Evolutionary conservation across 2,329 filamentous ascomycete species (phyloP), one percentile per base, ranked within the genome.

Genomic region (Pestalotiopsis sp.): DNA sequence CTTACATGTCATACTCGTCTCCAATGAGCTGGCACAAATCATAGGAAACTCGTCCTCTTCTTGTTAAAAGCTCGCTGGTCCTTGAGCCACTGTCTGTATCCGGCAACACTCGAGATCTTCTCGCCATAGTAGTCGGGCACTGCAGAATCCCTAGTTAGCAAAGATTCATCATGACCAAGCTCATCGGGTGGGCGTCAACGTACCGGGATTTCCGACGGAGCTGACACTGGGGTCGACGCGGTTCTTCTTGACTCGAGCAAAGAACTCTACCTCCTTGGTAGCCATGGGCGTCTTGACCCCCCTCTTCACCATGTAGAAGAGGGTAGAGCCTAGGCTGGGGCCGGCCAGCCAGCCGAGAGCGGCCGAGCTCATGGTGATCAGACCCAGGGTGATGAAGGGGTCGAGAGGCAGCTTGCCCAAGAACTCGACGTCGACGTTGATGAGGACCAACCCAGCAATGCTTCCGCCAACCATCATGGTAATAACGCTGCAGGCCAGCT

Each of bases 111-210:
- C 65, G 93, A 93, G 75, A 99, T 97, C 87, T 98, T 98, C 84
- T 99, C 96, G 75, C 96, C 96, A 77, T 99, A 99, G 83, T 97
- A 99, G 80, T 99, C 96, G 58, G 95, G 95, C 1, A 97, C 93
- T 87, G 66, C 2, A 61, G 2, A 11, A 23, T 66, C 2, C 12
- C 25, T 25, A 59, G 25, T 57, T 14, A 45, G 17, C 45, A 23
- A n/a, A 60, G 31, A 27, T 14, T 25, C 17, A 66, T n/a, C 3
- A 23, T 9, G 12, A 25, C 27, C 31, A 31, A 36, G 25, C 2
- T 9, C 31, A 36, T 2, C 23, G 17, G 20, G 14, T 61, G 17
- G 41, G 41, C 9, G 38, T 52, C n/a, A 25, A 77, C 83, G 69
- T 80, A 86, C 89, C 88, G 20, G 96, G 96, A 83, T 98, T 98